Evolutionary conservation across 2,329 filamentous ascomycete species (phyloP), one percentile per base, ranked within the genome.

Genomic region (Zasmidium angulare): DNA sequence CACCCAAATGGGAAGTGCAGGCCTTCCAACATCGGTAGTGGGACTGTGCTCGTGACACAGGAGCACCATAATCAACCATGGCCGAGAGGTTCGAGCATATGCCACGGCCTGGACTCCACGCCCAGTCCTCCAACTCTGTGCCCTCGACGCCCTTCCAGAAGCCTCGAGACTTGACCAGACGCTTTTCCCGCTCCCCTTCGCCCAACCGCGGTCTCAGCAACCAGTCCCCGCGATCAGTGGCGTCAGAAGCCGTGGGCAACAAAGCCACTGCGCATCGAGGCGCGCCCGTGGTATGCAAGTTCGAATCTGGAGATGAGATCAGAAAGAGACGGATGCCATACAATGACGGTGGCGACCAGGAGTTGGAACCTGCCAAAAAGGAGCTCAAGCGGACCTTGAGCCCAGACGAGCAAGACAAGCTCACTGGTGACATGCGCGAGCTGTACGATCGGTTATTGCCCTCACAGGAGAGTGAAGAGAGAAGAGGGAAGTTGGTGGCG

Each of bases 121-220:
- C 70, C 22, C 86, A 86, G 54, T 85, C 96, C 72, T 96, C 93
- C 22, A 96, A 84, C 73, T 98, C 93, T 9, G 90, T 97, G 51
- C 93, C 93, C 1, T 96, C 93, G 1, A 98, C 93, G 2, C 95
- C 93, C 9, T 90, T 93, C 71, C 93, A 97, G 74, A 89, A 90
- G 76, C 86, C 92, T 65, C 87, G 91, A 60, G 88, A 93, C 69
- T 89, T 95, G 70, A 47, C 22, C 40, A 89, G 89, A 1, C 90
- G 89, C 69, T 86, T 87, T 72, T 95, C 92, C 50, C 85, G 85
- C 70, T 87, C 87, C 29, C 93, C 91, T 10, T 97, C 93, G 17
- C 93, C 93, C 40, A 89, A 85, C 67, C 86, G 80, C 56, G 79
- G 87, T 54, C 82, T 86, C 51, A 86, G 86, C 65, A 91, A 87